Evolutionary conservation across 495 filamentous ascomycete genomes (phyloP).

Genomic region (Penicillium daleae): DNA sequence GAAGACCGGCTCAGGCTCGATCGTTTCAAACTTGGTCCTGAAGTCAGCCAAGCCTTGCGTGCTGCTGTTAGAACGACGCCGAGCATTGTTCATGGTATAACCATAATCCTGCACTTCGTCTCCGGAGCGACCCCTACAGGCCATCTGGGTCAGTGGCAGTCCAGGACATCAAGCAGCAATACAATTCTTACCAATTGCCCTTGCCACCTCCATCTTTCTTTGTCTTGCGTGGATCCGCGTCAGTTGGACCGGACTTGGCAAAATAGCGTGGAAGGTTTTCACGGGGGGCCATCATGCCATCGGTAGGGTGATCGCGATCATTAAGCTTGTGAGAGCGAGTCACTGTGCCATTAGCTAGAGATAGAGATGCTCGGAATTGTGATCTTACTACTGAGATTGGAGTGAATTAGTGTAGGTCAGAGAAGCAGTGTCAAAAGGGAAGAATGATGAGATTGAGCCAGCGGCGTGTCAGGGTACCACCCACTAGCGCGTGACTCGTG

Average conservation of each 20-base stretch:
- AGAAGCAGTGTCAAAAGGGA: neutral
- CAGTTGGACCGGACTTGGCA: constrained; percentile 81
- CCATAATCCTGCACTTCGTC: constrained; percentile 80
- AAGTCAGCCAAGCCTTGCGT: constrained; percentile 68
- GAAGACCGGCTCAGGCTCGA: constrained; percentile 84
- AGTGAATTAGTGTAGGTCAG: neutral
- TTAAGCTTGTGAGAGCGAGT: constrained; percentile 92
- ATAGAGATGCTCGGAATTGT: neutral
- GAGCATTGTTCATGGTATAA: constrained; percentile 81
- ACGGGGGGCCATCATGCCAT: constrained; percentile 64
- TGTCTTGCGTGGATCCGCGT: constrained; percentile 84
- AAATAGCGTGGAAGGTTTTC: constrained; percentile 89
- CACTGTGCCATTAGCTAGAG: constrained; percentile 56
- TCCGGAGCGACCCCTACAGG: constrained; percentile 74
- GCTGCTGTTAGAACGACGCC: constrained; percentile 91
- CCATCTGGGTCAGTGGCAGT: neutral
- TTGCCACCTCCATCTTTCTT: constrained; percentile 96
- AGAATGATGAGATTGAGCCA: constrained; percentile 1
- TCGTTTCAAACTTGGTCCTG: constrained; percentile 87
- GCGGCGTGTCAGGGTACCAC: neutral
- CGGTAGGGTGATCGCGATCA: constrained; percentile 80
- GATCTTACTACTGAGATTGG: constrained; percentile 15
- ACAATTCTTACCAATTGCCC: constrained; percentile 79
- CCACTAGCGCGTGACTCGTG: constrained; percentile 25
- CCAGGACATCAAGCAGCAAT: too few species aligned